Percentiles rank a stretch among this genome's conserved stretches.
Conservation (phyloP, 129 eudicot species). For the Mikania micrantha region DNA sequence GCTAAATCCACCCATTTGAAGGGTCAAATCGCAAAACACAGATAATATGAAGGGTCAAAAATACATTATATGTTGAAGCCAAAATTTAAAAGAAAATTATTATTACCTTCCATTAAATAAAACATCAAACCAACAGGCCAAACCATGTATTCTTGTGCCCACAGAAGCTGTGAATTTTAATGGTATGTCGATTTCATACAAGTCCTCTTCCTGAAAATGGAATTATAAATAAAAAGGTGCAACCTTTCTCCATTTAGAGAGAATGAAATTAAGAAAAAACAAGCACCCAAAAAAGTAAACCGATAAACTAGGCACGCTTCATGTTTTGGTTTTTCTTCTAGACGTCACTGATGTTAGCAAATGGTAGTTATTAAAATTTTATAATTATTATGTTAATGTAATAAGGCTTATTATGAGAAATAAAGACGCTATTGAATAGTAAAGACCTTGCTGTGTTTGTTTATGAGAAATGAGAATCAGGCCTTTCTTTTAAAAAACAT, state of each 20-base stretch:
- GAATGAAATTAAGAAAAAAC: neutral
- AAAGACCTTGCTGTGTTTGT: too few relatives aligned
- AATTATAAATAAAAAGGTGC: neutral
- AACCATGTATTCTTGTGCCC: slow-evolving; percentile 79
- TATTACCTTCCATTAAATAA: slow-evolving; percentile 82
- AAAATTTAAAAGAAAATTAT: neutral
- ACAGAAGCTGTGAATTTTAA: slow-evolving; percentile 61
- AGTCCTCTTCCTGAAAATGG: slow-evolving; percentile 72
- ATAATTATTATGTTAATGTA: neutral
- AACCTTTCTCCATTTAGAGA: neutral
- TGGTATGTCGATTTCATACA: slow-evolving; percentile 85
- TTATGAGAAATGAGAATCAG: too few relatives aligned
- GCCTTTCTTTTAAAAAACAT: neutral
- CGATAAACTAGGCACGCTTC: neutral
- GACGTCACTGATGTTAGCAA: neutral
- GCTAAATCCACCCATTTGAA: neutral
- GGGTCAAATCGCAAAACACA: neutral
- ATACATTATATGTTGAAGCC: neutral
- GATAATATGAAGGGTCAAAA: neutral
- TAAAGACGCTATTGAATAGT: too few relatives aligned
- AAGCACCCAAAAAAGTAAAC: neutral
- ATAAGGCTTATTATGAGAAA: neutral
- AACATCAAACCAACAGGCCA: slow-evolving; percentile 99
- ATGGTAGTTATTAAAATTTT: neutral
- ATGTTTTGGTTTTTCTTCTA: neutral